Evolutionary conservation across 768 basidiomycete species (phyloP).

Genomic region (Xerocomellus intermedius): DNA sequence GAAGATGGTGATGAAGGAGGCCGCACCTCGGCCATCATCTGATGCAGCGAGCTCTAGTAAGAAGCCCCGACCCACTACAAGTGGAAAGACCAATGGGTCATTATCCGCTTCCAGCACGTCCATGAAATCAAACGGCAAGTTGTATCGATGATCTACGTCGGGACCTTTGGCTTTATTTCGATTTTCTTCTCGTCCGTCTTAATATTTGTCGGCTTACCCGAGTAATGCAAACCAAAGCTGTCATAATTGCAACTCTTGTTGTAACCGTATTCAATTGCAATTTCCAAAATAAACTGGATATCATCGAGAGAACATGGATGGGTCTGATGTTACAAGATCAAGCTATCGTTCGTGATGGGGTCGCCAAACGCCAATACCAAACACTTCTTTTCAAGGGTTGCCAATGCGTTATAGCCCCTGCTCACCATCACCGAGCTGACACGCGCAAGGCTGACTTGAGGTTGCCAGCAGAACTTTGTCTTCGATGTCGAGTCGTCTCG

Average conservation of each 20-base stretch:
- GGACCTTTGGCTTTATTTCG: conserved; percentile 21
- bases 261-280: conserved; percentile 24
- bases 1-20: conserved; percentile 92
- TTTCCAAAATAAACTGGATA: conserved; percentile 12
- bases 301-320: conserved; percentile 11
- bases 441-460: conserved; percentile 39
- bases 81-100: conserved; percentile 54
- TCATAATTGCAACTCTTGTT: conserved; percentile 29
- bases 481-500: conserved; percentile 28
- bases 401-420: background rate
- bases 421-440: conserved; percentile 30
- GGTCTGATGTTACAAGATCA: conserved; percentile 24
- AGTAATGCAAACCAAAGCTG: conserved; percentile 26
- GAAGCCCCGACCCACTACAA: conserved; percentile 55
- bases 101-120: conserved; percentile 43
- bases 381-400: conserved; percentile 10
- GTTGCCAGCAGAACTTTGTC: conserved; percentile 30
- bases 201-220: conserved; percentile 22
- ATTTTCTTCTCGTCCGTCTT: conserved; percentile 17
- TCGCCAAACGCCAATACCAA: background rate
- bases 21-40: conserved; percentile 56
- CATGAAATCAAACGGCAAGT: conserved; percentile 59
- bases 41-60: conserved; percentile 48
- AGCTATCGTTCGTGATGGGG: conserved; percentile 4
- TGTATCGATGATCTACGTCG: conserved; percentile 46